Evolutionary conservation across 176 grass and related monocot genomes (phyloP), one percentile per base, ranked within the genome.

Genomic region (Carex cristatella): DNA sequence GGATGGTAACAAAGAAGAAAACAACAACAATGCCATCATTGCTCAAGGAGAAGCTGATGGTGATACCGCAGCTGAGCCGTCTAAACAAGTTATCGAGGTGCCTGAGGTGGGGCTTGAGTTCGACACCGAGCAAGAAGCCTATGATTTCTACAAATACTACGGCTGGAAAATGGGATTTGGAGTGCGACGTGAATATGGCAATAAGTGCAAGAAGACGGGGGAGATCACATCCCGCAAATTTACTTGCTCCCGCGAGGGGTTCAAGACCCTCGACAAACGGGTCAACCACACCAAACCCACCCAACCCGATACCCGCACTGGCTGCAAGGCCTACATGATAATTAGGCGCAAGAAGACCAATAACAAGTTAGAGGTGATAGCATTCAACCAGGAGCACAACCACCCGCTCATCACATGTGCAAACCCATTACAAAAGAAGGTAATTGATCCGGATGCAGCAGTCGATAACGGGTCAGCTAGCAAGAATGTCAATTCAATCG

Each of bases 111-210:
- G 90, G 35, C 82, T 83, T 19, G 88, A 88, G 31, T 92, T 94
- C 51, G 92, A 88, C 10, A 84, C 85, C 49, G 90, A 94, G 81
- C 69, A 88, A 23, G 80, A 91, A 40, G 88, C 89, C 1, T 91
- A 94, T 62, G 88, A 89, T 32, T 92, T 89, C 31, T 94, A 94
- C 68, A 79, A 85, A 75, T 79, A 79, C 79, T 94, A 94, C 65
- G 90, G 79, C 49, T 88, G 88, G 87, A 91, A 84, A 30, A 57
- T 86, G 65, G 90, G 92, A 16, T 94, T 94, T 54, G 87, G 87
- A 23, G 75, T 94, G 10, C 83, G 87, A 14, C 87, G 84, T 73
- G 86, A 86, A n/a, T 94, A 91, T 27, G 75, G 79, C 33, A 91
- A 91, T 77, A 87, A 75, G 33, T 88, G 87, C 86, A 86, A 78